Base-by-base conservation (phyloP, 2,329 filamentous ascomycete species). In the Taxawa tesnikishii region DNA sequence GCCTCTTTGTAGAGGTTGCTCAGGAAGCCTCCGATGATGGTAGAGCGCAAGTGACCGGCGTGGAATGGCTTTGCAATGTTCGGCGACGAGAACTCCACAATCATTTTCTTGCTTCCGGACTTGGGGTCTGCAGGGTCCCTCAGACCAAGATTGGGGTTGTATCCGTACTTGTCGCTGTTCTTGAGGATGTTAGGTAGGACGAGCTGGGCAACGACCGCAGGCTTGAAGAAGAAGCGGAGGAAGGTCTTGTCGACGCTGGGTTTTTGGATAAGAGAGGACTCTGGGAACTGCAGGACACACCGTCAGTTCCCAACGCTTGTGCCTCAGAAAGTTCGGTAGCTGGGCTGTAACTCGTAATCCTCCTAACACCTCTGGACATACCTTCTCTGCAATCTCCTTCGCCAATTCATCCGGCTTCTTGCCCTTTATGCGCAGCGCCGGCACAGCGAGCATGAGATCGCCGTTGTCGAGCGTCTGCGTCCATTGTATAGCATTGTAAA, bases 61-160 rank as follows among this genome's bases (percentile, higher is more conserved):
- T 82, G 75, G 56, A 85, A 84, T 14, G 78, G 82, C 59, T 88
- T 88, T 28, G 83, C 83, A 38, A 90, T 85, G 53, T 90, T 90
- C 31, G 83, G 83, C 6, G 79, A 85, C 6, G 79, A 84, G 56
- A 88, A 90, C 49, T 90, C 83, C 46, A 90, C 70, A 31, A 90
- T 71, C 27, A 78, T 67, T 46, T 68, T 70, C 65, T 83, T 83
- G 45, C 63, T 64, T 39, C 70, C 74, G 37, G 68, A 63, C 31
- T 62, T 66, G 6, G 73, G 66, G 48, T 83, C 68, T 14, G 63
- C 59, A 23, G 70, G 66, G 48, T 84, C 74, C 42, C 65, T 67
- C 15, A 76, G 61, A 12, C 77, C 77, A 23, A 68, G 50, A 26
- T 62, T 62, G 12, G 63, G 60, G 51, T 79, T 75, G 53, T 66